phyloP scores from a whole-genome alignment of 2,329 filamentous ascomycete species.

The Alternaria sp. region DNA sequence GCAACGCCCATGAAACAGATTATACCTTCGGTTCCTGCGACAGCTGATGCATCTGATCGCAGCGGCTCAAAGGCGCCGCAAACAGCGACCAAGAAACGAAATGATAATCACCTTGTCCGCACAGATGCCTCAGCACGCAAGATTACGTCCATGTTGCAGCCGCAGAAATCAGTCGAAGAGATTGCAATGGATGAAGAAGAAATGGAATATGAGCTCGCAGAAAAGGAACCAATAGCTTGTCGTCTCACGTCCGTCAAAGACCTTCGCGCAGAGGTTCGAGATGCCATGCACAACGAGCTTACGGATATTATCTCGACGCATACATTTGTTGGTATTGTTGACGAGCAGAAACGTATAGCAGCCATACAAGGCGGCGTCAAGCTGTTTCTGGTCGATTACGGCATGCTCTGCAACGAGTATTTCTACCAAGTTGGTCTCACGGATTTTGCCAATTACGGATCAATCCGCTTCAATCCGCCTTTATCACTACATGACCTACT shows the following conservation, averaged over 20 bases:
- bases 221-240: conserved; percentile 74
- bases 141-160: conserved; percentile 94
- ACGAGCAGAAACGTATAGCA: conserved; percentile 85
- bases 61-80: conserved; percentile 42
- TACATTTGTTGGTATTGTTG: conserved; percentile 93
- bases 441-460: conserved; percentile 94
- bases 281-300: conserved; percentile 82
- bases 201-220: conserved; percentile 75
- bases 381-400: conserved; percentile 92
- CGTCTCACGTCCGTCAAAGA: conserved; percentile 85
- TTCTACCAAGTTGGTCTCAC: conserved; percentile 96
- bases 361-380: conserved; percentile 94
- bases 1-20: conserved; percentile 52
- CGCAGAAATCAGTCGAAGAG: conserved; percentile 53
- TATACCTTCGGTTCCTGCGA: conserved; percentile 28
- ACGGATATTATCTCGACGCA: conserved; percentile 88
- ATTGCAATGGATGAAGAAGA: conserved; percentile 55
- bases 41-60: conserved; percentile 33
- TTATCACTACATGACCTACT: conserved; percentile 77
- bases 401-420: conserved; percentile 82
- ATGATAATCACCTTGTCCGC: conserved; percentile 88
- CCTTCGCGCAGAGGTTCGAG: conserved; percentile 81
- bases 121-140: conserved; percentile 91
- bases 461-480: conserved; percentile 80
- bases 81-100: conserved; percentile 57